phyloP scores from a whole-genome alignment of 768 basidiomycete species.

The Mycena sanguinolenta region DNA sequence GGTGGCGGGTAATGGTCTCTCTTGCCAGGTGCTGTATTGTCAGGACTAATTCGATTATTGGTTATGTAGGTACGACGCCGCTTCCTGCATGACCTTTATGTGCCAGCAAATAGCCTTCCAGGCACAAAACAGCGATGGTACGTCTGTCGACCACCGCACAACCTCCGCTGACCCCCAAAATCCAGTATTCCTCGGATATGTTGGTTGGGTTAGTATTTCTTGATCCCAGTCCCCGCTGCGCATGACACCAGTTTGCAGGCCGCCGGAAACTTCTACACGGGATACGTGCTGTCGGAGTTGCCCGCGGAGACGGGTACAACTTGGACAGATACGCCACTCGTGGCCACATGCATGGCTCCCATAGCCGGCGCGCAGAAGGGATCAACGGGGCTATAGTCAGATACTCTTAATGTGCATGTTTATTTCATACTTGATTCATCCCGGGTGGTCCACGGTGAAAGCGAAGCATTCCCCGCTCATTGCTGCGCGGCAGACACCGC shows the following conservation, averaged over 20 bases:
- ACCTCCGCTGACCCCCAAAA: conserved; percentile 3
- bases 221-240: too few relatives aligned
- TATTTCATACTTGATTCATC: neutral
- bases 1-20: conserved; percentile 56
- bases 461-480: conserved; percentile 16
- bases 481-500: conserved; percentile 21
- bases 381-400: conserved; percentile 23
- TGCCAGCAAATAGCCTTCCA: conserved; percentile 62
- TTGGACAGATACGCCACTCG: conserved; percentile 59
- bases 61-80: conserved; percentile 50
- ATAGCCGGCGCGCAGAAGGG: conserved; percentile 39
- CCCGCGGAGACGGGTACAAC: conserved; percentile 46
- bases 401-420: neutral
- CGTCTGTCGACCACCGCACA: conserved; percentile 13
- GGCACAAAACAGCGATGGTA: conserved; percentile 63
- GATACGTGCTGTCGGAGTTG: conserved; percentile 54
- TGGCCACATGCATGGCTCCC: conserved; percentile 51
- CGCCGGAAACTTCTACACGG: conserved; percentile 65
- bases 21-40: too few relatives aligned
- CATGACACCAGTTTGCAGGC: too few relatives aligned
- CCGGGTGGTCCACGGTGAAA: conserved; percentile 25
- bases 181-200: conserved; percentile 65
- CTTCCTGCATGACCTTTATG: conserved; percentile 59
- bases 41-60: too few relatives aligned
- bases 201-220: conserved; percentile 56